Conservation (phyloP, 768 basidiomycete species). For the Dentipellis sp. region DNA sequence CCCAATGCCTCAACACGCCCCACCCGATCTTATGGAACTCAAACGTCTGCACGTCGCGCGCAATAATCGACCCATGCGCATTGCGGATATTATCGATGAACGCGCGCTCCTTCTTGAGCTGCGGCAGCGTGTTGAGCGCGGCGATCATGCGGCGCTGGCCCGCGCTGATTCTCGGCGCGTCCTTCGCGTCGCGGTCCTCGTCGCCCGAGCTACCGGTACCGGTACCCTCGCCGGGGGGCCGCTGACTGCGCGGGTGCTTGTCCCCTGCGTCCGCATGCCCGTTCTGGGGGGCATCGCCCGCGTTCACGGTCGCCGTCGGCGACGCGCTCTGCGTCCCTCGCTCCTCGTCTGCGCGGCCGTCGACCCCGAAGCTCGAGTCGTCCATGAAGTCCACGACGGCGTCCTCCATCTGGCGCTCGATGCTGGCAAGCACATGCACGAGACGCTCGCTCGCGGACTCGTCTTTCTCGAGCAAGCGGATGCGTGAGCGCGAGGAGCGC, state of each 20-base stretch:
- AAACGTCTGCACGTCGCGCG: slow-evolving; percentile 56
- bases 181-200: slow-evolving; percentile 11
- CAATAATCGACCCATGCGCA: slow-evolving; percentile 65
- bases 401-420: slow-evolving; percentile 56
- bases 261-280: not conserved
- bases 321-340: not conserved
- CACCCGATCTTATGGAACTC: slow-evolving; percentile 50
- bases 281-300: too few relatives aligned
- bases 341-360: not conserved
- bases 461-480: slow-evolving; percentile 57
- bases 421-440: slow-evolving; percentile 40
- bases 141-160: slow-evolving; percentile 48
- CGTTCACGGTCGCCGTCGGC: not conserved
- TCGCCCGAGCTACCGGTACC: not conserved
- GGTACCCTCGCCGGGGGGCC: not conserved
- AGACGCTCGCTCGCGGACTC: slow-evolving; percentile 34
- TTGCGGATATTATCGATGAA: slow-evolving; percentile 56
- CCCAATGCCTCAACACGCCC: slow-evolving; percentile 65
- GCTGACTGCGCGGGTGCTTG: not conserved
- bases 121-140: slow-evolving; percentile 58
- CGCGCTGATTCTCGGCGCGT: slow-evolving; percentile 33
- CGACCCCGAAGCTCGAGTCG: slow-evolving; percentile 4
- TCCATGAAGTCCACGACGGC: slow-evolving; percentile 54
- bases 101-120: slow-evolving; percentile 61
- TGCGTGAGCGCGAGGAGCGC: slow-evolving; percentile 52